Evolutionary conservation across 1,284 basidiomycete genomes (phyloP).

Genomic region (Microbotryum silenes-acaulis): DNA sequence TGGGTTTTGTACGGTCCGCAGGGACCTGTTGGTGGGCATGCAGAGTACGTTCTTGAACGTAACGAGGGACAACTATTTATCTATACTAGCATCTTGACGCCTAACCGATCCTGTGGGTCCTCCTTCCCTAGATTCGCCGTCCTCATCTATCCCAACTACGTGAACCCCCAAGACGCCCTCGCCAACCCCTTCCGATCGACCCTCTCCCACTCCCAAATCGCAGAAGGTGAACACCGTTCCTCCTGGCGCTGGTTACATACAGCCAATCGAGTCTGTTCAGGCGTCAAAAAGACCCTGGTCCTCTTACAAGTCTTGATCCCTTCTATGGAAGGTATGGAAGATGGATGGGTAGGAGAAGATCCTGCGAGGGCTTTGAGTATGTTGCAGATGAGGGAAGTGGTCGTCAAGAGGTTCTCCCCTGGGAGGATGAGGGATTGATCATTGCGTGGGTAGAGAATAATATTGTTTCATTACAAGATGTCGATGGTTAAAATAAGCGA

Average conservation of each 20-base stretch:
- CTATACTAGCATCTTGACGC: too few species aligned
- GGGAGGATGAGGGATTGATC: conserved; percentile 77
- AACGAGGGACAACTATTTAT: too few species aligned
- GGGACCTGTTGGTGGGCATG: conserved; percentile 91
- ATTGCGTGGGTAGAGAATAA: conserved; percentile 19
- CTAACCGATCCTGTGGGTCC: not conserved
- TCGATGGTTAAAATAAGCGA: not conserved
- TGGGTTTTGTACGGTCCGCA: conserved; percentile 71
- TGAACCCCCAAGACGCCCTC: conserved; percentile 63
- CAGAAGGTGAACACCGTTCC: too few species aligned
- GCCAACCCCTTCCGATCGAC: conserved; percentile 54
- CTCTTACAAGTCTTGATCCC: conserved; percentile 88
- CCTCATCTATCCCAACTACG: conserved; percentile 79
- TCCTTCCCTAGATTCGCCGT: conserved; percentile 64
- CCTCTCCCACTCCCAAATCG: conserved; percentile 29
- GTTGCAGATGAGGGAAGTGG: conserved; percentile 77
- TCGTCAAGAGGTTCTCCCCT: conserved; percentile 76
- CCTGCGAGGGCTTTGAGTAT: conserved; percentile 45
- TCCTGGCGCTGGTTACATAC: conserved; percentile 94
- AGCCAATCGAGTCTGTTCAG: conserved; percentile 90
- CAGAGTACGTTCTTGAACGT: conserved; percentile 58
- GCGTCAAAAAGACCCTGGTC: conserved; percentile 94
- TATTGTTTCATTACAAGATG: not conserved
- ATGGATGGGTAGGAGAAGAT: conserved; percentile 17
- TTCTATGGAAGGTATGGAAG: conserved; percentile 37